Evolutionary conservation across 176 grass and related monocot genomes (phyloP).

Genomic region (Eragrostis nindensis): DNA sequence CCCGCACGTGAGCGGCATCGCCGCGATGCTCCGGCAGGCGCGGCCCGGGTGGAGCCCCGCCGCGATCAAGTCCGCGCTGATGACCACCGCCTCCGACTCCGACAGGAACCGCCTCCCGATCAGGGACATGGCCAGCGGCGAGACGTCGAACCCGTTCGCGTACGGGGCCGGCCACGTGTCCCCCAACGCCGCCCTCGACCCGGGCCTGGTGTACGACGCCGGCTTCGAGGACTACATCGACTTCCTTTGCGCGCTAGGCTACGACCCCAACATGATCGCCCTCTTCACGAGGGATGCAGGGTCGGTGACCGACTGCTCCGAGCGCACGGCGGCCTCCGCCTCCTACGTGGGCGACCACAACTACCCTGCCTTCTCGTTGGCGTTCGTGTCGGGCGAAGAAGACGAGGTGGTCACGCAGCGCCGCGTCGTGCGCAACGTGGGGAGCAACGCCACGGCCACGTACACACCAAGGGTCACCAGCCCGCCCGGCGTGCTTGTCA

Average conservation of each 20-base stretch:
- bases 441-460: constrained; percentile 30
- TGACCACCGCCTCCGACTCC: constrained; percentile 81
- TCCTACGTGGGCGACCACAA: no score
- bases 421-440: constrained; percentile 57
- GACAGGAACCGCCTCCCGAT: constrained; percentile 51
- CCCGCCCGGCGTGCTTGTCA: no score
- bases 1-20: constrained; percentile 84
- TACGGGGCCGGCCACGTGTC: constrained; percentile 66
- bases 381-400: constrained; percentile 21
- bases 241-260: no score
- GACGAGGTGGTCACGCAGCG: constrained; percentile 41
- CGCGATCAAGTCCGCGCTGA: constrained; percentile 91
- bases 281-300: no score
- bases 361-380: no score
- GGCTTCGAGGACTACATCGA: no score
- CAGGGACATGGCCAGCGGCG: constrained; percentile 51
- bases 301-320: no score
- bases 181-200: constrained; percentile 50
- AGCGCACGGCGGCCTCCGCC: no score
- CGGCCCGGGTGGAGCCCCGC: constrained; percentile 68
- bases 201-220: no score
- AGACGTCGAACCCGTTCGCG: constrained; percentile 42
- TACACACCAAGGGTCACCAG: no score
- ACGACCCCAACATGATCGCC: no score
- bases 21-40: constrained; percentile 49